phyloP scores from a whole-genome alignment of 768 basidiomycete genomes.

The Amanita inopinata region DNA sequence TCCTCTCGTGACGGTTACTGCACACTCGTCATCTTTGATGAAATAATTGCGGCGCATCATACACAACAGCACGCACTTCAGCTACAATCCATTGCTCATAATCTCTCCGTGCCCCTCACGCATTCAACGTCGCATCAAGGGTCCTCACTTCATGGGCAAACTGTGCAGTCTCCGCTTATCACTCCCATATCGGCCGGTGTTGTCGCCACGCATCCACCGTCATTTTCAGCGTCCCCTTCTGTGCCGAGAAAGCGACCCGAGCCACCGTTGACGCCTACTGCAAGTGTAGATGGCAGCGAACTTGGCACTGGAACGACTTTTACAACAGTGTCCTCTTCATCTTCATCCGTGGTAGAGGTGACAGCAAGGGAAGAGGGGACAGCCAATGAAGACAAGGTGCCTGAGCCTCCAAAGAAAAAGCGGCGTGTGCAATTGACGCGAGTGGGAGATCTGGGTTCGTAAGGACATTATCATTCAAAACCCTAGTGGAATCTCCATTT shows the following conservation, averaged over 20 bases:
- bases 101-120: conserved; percentile 62
- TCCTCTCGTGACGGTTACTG: conserved; percentile 96
- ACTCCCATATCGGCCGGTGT: conserved; percentile 3
- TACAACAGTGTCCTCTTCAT: conserved; percentile 10
- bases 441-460: conserved; percentile 10
- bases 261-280: conserved; percentile 38
- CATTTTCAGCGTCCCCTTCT: conserved; percentile 12
- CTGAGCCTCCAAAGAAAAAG: conserved; percentile 11
- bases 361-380: conserved; percentile 5
- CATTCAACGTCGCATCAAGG: conserved; percentile 16
- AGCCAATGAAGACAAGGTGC: conserved; percentile 2
- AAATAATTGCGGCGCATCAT: conserved; percentile 79
- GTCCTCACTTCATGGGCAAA: too few relatives aligned
- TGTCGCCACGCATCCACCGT: conserved; percentile 7
- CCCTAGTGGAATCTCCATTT: not conserved
- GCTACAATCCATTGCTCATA: conserved; percentile 83
- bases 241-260: conserved; percentile 30
- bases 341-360: conserved; percentile 12
- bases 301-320: not conserved
- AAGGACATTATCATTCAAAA: too few relatives aligned
- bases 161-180: not conserved
- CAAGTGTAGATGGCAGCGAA: conserved; percentile 37
- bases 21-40: conserved; percentile 90
- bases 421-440: conserved; percentile 8
- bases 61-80: conserved; percentile 90